These are phyloP conservation scores for Paraleonurus japonicus DNA, from an alignment of 257 asterid genomes.

Conservation along the genomic window DNA sequence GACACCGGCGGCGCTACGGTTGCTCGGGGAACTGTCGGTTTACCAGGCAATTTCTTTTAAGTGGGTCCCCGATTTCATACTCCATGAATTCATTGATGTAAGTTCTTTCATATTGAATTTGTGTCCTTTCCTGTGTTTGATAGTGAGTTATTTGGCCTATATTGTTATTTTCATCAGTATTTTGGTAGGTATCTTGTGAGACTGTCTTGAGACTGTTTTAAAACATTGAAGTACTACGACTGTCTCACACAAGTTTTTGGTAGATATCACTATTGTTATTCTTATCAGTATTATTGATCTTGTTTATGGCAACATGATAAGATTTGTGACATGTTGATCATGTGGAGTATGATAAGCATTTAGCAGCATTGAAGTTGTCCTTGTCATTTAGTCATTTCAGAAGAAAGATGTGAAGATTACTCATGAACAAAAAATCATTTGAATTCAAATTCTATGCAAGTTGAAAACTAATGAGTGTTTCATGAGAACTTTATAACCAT, in stretches of 20 bases:
- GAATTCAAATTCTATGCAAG: not conserved
- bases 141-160: too few relatives aligned
- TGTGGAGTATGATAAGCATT: not conserved
- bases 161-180: not conserved
- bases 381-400: not conserved
- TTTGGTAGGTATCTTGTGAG: too few relatives aligned
- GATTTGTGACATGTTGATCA: slow-evolving; percentile 6
- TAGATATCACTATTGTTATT: not conserved
- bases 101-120: not conserved
- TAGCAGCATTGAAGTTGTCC: slow-evolving; percentile 6
- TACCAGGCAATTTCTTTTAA: slow-evolving; percentile 39
- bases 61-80: slow-evolving; percentile 50
- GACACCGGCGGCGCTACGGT: slow-evolving; percentile 45
- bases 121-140: not conserved
- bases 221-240: too few relatives aligned
- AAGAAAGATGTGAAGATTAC: not conserved
- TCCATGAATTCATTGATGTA: slow-evolving; percentile 53
- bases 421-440: not conserved
- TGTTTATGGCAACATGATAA: not conserved
- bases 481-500: not conserved
- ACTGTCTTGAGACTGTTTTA: too few relatives aligned
- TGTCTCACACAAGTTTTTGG: too few relatives aligned
- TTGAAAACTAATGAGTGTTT: not conserved
- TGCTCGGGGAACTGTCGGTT: slow-evolving; percentile 43
- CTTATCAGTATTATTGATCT: not conserved